Evolutionary conservation across 225 moss, liverwort and hornwort genomes (phyloP), one percentile per base, ranked within the genome.

Genomic region (Bryoerythrophyllum caledonicum): DNA sequence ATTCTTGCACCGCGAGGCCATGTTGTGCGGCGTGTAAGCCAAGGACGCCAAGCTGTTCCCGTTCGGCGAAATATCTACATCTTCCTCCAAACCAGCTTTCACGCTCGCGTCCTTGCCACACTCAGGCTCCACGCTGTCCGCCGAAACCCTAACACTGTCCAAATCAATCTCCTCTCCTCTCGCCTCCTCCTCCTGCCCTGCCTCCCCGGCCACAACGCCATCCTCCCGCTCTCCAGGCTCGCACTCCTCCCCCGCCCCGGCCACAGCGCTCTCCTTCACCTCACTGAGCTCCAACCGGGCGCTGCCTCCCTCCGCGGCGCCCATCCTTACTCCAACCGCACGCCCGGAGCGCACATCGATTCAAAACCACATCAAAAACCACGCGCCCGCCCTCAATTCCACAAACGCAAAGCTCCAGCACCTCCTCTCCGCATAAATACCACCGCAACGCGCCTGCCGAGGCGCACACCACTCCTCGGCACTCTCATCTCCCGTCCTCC

Each of bases 61-160:
- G 82, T 85, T 93, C 5, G 96, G 93, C 35, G 93, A 91, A 27
- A 96, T 63, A 63, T 96, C 95, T 43, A 95, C 60, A 70, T 96
- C 93, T 63, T 93, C 90, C 60, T 83, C 88, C 46, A 79, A 24
- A 58, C 73, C 40, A 17, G 63, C 35, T 69, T 57, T 76, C 5
- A 10, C 43, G 55, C 23, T 76, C 28, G 64, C 65, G 43, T 82
- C 74, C 28, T 63, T 69, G 58, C 21, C 26, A 48, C 67, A 78
- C 58, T 30, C 65, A 19, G 23, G 60, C 56, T 73, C 53, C 20
- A n/a, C 62, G 10, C 61, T 56, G 63, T 75, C 58, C 32, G 79
- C 76, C 65, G 76, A 83, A 85, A 83, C 82, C 82, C 85, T 85
- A 78, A 77, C 51, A 67, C 64, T 24, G 68, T 78, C 82, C 74